phyloP scores from a whole-genome alignment of 768 basidiomycete species.

The Xerocomellus intermedius region DNA sequence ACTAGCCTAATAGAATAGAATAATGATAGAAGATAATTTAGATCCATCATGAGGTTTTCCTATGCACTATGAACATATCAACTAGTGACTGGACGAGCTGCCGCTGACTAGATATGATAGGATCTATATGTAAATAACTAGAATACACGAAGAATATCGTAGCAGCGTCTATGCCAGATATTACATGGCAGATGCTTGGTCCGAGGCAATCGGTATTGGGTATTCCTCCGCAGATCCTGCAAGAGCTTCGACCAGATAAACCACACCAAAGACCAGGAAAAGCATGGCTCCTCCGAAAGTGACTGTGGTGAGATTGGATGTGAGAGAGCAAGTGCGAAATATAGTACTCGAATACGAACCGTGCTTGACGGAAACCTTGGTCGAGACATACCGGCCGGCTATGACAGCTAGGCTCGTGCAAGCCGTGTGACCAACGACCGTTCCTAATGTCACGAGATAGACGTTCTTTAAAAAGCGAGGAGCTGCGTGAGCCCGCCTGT shows the following conservation, averaged over 20 bases:
- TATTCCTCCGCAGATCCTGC: constrained; percentile 19
- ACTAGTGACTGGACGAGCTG: not conserved
- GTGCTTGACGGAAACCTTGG: constrained; percentile 90
- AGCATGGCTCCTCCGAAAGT: constrained; percentile 79
- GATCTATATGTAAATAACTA: constrained; percentile 1
- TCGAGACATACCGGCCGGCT: constrained; percentile 90
- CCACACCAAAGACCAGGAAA: constrained; percentile 79
- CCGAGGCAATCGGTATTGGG: constrained; percentile 14
- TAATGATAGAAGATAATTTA: no score
- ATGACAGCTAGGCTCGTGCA: constrained; percentile 91
- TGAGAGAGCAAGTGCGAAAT: not conserved
- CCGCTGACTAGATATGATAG: not conserved
- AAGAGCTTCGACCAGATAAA: constrained; percentile 72
- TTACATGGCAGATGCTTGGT: constrained; percentile 3
- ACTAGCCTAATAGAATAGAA: no score
- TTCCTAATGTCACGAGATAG: constrained; percentile 86
- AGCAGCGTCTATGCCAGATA: not conserved
- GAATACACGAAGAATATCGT: not conserved
- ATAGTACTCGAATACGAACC: constrained; percentile 49
- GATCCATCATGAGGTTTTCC: no score
- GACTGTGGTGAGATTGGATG: constrained; percentile 43
- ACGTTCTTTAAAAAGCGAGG: constrained; percentile 62
- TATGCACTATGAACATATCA: no score
- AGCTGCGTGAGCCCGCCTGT: constrained; percentile 4
- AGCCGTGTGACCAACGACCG: constrained; percentile 80